phyloP scores from a whole-genome alignment of 306 rosid species.

The Cyamopsis tetragonoloba region DNA sequence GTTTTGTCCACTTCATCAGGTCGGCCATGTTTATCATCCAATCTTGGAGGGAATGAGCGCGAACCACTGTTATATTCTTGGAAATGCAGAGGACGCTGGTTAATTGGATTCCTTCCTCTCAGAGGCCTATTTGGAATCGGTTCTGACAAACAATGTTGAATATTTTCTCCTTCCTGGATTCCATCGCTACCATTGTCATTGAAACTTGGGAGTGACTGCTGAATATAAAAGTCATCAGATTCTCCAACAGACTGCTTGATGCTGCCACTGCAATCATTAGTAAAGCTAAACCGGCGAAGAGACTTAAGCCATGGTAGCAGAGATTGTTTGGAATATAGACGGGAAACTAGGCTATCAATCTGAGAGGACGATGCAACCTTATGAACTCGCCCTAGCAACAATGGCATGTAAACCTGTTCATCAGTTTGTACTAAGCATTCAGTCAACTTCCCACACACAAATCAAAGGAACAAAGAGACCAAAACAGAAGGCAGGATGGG shows the following conservation, averaged over 20 bases:
- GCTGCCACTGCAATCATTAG: constrained; percentile 7
- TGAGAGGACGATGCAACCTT: constrained; percentile 28
- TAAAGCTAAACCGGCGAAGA: constrained; percentile 42
- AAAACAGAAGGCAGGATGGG: neutral
- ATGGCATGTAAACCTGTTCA: constrained; percentile 38
- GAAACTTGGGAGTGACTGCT: neutral
- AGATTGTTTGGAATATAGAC: constrained; percentile 18
- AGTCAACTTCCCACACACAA: constrained; percentile 12
- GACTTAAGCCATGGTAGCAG: constrained; percentile 17
- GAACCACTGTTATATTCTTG: constrained; percentile 17
- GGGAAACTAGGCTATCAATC: constrained; percentile 26
- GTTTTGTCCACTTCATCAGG: constrained; percentile 3
- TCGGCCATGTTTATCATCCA: constrained; percentile 15
- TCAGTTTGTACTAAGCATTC: neutral
- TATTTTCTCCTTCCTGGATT: neutral
- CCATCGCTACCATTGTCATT: neutral
- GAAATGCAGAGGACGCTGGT: constrained; percentile 10
- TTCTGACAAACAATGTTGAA: constrained; percentile 18
- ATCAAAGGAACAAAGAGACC: neutral
- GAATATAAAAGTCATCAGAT: constrained; percentile 20
- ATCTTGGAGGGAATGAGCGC: constrained; percentile 26
- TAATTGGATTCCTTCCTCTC: constrained; percentile 30
- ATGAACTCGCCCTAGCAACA: constrained; percentile 19
- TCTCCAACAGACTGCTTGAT: neutral
- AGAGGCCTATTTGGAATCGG: constrained; percentile 38